These are phyloP conservation scores for Myriosclerotinia duriaeana DNA, from an alignment of 2,329 filamentous ascomycete species.

Conservation along the genomic window DNA sequence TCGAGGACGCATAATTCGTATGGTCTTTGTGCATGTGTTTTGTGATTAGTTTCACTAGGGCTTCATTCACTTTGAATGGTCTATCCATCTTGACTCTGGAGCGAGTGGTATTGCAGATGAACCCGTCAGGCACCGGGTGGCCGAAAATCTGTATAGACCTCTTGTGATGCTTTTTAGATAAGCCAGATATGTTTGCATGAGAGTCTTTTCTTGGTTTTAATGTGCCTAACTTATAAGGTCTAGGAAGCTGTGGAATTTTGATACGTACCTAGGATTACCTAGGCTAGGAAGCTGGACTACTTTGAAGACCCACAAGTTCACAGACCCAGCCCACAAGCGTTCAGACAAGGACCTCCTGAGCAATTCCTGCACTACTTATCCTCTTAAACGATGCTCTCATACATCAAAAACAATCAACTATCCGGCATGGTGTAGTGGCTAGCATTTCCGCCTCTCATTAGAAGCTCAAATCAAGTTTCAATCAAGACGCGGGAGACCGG, in stretches of 20 bases:
- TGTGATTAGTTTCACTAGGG: not conserved
- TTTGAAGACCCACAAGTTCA: not conserved
- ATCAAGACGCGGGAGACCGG: constrained; percentile 7
- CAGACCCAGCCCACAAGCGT: not conserved
- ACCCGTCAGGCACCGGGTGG: not conserved
- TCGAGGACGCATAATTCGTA: too few relatives aligned
- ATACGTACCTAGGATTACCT: too few relatives aligned
- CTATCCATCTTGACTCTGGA: not conserved
- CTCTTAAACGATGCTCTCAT: not conserved
- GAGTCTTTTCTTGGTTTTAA: not conserved
- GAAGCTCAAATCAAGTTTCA: too few relatives aligned
- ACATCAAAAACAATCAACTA: not conserved
- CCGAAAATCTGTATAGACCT: not conserved
- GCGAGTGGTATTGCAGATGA: not conserved
- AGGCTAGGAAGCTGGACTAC: not conserved
- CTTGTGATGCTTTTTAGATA: not conserved
- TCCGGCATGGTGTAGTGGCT: constrained; percentile 20
- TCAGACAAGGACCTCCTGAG: not conserved
- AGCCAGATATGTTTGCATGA: not conserved
- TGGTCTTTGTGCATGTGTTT: not conserved
- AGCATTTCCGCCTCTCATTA: constrained; percentile 18
- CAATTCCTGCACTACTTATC: not conserved
- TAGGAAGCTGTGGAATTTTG: not conserved
- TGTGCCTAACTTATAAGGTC: not conserved
- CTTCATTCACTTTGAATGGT: not conserved